phyloP scores from a whole-genome alignment of 805 yeast genomes.

The Yarrowia osloensis region DNA sequence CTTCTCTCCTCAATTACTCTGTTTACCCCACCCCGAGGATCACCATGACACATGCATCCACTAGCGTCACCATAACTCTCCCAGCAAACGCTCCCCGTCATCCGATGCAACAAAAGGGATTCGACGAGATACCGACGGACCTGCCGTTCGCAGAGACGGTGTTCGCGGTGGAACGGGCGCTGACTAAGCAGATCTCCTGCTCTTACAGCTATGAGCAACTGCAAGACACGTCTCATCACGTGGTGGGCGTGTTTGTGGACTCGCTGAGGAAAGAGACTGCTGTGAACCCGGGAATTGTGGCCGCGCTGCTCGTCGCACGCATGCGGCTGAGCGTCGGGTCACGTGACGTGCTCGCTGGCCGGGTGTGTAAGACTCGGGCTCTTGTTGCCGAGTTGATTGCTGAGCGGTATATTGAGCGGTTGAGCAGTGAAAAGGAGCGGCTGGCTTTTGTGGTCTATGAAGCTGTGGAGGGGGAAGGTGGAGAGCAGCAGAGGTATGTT shows the following conservation, averaged over 20 bases:
- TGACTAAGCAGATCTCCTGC: background rate
- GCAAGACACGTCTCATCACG: background rate
- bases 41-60: too few species aligned
- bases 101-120: constrained; percentile 6
- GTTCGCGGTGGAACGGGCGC: background rate
- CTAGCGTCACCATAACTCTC: too few species aligned
- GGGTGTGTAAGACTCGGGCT: constrained; percentile 3
- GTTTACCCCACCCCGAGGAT: too few species aligned
- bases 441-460: background rate
- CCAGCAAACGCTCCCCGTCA: too few species aligned
- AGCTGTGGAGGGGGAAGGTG: background rate
- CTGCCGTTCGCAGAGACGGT: background rate
- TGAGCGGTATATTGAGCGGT: constrained; percentile 9
- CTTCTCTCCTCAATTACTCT: too few species aligned
- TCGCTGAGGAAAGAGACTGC: background rate
- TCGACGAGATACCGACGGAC: background rate
- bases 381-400: constrained; percentile 11
- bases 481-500: background rate
- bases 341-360: constrained; percentile 1
- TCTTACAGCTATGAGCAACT: constrained; percentile 8
- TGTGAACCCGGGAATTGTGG: background rate
- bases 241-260: background rate
- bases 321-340: constrained; percentile 9
- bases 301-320: background rate
- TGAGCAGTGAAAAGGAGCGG: background rate